Conservation (phyloP, 768 basidiomycete genomes). For the Calvatia gigantea region DNA sequence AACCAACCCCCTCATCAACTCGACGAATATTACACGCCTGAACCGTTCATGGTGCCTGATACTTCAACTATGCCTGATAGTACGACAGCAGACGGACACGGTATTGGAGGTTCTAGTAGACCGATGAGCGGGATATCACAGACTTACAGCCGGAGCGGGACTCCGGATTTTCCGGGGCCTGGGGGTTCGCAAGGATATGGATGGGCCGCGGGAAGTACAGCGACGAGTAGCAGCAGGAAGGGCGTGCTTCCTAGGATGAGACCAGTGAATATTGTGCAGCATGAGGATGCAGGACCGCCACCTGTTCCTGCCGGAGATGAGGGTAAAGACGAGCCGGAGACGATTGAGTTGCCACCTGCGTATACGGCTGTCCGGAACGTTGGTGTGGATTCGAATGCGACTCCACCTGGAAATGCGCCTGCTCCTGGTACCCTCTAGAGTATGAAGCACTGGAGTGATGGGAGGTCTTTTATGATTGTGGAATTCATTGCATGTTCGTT, state of each 20-base stretch:
- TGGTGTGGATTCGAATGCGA: background rate
- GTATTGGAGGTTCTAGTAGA: slow-evolving; percentile 12
- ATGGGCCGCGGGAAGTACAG: slow-evolving; percentile 20
- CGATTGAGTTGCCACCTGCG: slow-evolving; percentile 80
- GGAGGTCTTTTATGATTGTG: no score
- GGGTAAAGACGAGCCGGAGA: slow-evolving; percentile 52
- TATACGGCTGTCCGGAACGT: slow-evolving; percentile 60
- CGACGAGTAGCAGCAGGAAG: slow-evolving; percentile 36
- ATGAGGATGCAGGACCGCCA: slow-evolving; percentile 76
- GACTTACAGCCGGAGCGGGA: slow-evolving; percentile 39
- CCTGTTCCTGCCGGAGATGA: slow-evolving; percentile 25
- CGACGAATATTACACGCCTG: slow-evolving; percentile 67
- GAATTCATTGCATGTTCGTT: no score
- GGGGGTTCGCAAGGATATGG: slow-evolving; percentile 17
- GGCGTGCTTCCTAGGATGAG: slow-evolving; percentile 53
- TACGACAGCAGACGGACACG: slow-evolving; percentile 14
- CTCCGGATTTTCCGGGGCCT: slow-evolving; percentile 33
- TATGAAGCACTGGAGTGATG: no score
- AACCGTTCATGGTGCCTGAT: slow-evolving; percentile 71
- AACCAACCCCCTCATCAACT: slow-evolving; percentile 41
- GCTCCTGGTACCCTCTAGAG: background rate
- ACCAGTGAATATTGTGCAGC: slow-evolving; percentile 78
- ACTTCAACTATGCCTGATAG: slow-evolving; percentile 41
- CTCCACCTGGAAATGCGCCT: background rate
- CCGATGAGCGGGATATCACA: slow-evolving; percentile 38